Conservation (phyloP, 176 grass and related monocot species). For the Lolium perenne region DNA sequence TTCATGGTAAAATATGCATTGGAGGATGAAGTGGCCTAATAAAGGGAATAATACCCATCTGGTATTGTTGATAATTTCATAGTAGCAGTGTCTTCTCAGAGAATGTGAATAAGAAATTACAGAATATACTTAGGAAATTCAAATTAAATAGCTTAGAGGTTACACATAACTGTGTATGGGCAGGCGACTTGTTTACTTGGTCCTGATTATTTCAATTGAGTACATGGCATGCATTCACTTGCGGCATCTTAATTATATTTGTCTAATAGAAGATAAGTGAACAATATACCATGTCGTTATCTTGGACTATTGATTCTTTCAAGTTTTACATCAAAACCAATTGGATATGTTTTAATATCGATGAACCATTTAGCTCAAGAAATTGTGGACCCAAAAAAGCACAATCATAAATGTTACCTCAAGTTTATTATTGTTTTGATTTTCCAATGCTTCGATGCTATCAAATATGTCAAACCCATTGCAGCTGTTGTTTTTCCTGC, state of each 20-base stretch:
- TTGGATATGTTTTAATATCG: constrained; percentile 20
- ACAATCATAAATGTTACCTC: constrained; percentile 17
- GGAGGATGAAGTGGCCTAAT: constrained; percentile 1
- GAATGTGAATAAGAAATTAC: neutral
- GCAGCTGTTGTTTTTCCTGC: neutral
- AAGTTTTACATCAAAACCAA: constrained; percentile 22
- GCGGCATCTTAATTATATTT: neutral
- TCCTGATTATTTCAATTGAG: neutral
- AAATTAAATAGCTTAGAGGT: neutral
- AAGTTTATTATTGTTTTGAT: constrained; percentile 6
- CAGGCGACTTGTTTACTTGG: neutral
- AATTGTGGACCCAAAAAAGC: neutral
- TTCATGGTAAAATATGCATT: neutral
- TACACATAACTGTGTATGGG: constrained; percentile 18
- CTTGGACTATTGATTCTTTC: constrained; percentile 17
- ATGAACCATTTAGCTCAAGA: constrained; percentile 3
- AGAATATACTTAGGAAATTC: neutral
- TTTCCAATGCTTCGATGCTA: neutral
- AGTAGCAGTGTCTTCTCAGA: constrained; percentile 6
- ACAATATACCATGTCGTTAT: neutral
- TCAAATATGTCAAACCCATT: neutral
- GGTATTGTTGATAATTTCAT: constrained; percentile 2
- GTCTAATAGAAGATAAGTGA: neutral
- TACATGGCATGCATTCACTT: neutral
- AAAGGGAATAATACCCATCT: neutral